Evolutionary conservation across 495 filamentous ascomycete species (phyloP), one percentile per base, ranked within the genome.

Genomic region (Annulohypoxylon stygium): DNA sequence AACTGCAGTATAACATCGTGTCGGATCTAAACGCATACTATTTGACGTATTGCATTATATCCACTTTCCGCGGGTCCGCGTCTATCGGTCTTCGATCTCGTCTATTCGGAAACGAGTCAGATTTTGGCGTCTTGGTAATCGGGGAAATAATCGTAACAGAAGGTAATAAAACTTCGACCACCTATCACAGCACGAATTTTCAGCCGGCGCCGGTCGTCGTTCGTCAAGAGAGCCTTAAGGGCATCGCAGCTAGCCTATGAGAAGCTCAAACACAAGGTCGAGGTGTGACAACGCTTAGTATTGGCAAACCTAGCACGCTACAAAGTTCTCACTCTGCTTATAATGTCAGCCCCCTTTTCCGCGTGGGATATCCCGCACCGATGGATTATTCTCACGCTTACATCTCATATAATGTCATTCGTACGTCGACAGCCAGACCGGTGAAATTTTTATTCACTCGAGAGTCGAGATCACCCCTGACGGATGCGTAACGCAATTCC

Each of bases 291-390:
- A 50, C 6, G 47, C 50, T 54, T 11, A 10, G 57, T 23, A 75
- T 75, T 74, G 72, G 72, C 51, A 23, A 70, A 62, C 39, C 9
- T 26, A 51, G 18, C n/a, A 50, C 63, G 53, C 72, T 51, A 68
- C 26, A 25, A 18, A 34, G 16, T 63, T 54, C 30, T 54, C 57
- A 57, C 53, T 34, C 18, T 41, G 16, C 18, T 26, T 45, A 20
- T 45, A 48, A 58, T 57, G 72, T 75, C 67, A 75, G 72, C 72
- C 72, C 72, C 72, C 72, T 75, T 67, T 68, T 36, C 34, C n/a
- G 7, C 20, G 53, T n/a, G 37, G 61, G 39, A 73, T 66, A 67
- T 66, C 25, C 41, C 26, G 48, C 61, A 54, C 61, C 66, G 54
- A 73, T 65, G 36, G 55, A 73, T 65, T 69, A 65, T 60, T 50